A percentile compares a stretch with the other conserved stretches of the same genome.
Evolutionary conservation across 2,329 filamentous ascomycete species (phyloP).

Genomic region (Pseudopyrenochaeta lycopersici): DNA sequence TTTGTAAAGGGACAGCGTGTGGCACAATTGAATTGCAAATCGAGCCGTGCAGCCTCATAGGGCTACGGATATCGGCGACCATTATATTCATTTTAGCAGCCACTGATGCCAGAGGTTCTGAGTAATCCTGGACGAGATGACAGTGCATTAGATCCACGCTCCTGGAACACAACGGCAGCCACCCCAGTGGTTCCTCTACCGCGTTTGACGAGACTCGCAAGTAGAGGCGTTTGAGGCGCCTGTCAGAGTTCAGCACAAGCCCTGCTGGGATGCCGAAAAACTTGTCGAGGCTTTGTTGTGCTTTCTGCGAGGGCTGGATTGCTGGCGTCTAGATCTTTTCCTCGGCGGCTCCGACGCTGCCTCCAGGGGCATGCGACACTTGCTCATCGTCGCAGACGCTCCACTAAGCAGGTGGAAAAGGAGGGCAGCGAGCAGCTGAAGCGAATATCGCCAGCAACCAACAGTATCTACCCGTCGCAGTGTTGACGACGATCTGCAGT

Average conservation of each 20-base stretch:
- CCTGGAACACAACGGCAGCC: constrained; percentile 19
- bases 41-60: constrained; percentile 22
- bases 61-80: constrained; percentile 32
- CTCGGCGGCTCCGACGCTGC: constrained; percentile 24
- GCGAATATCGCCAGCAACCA: constrained; percentile 11
- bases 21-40: constrained; percentile 1
- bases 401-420: constrained; percentile 7
- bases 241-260: constrained; percentile 16
- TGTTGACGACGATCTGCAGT: constrained; percentile 10
- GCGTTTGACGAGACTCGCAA: constrained; percentile 14
- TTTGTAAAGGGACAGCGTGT: neutral
- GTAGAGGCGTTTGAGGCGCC: constrained; percentile 26
- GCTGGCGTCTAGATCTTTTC: constrained; percentile 13
- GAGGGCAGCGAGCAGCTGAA: constrained; percentile 35
- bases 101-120: constrained; percentile 2
- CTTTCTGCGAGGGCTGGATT: neutral
- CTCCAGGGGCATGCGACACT: constrained; percentile 20
- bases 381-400: constrained; percentile 15
- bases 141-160: constrained; percentile 15
- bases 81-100: constrained; percentile 19
- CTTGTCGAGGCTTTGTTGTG: constrained; percentile 5
- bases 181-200: constrained; percentile 20
- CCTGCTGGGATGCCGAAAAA: neutral
- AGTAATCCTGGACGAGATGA: constrained; percentile 16
- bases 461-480: constrained; percentile 13